phyloP scores from a whole-genome alignment of 1,284 basidiomycete species.

The Pseudozyma tsukubaensis region DNA sequence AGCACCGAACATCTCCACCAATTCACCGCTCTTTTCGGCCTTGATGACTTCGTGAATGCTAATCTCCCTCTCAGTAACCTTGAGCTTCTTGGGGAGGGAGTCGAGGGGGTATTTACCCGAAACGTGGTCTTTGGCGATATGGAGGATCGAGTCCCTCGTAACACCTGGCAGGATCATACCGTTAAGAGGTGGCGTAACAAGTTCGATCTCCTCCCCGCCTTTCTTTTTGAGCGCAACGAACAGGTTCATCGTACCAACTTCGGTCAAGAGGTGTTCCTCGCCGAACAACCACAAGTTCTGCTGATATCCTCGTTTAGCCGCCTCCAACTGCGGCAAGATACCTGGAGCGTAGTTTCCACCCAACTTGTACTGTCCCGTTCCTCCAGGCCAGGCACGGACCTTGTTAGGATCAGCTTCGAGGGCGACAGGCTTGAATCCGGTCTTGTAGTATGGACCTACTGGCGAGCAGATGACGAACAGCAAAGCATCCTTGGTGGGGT shows the following conservation, averaged over 20 bases:
- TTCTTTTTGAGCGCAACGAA: slow-evolving; percentile 84
- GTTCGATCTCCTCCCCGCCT: slow-evolving; percentile 72
- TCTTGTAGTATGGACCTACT: slow-evolving; percentile 85
- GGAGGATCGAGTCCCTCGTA: slow-evolving; percentile 85
- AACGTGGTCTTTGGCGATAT: slow-evolving; percentile 81
- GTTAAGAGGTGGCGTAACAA: slow-evolving; percentile 80
- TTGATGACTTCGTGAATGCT: slow-evolving; percentile 88
- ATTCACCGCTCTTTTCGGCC: slow-evolving; percentile 77
- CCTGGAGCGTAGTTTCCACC: slow-evolving; percentile 67
- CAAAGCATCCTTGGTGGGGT: slow-evolving; percentile 86
- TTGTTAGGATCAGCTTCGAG: slow-evolving; percentile 91
- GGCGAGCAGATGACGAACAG: slow-evolving; percentile 94
- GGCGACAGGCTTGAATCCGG: slow-evolving; percentile 94
- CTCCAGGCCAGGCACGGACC: slow-evolving; percentile 71
- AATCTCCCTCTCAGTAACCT: slow-evolving; percentile 84
- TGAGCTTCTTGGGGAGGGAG: slow-evolving; percentile 72
- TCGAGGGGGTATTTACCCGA: slow-evolving; percentile 72
- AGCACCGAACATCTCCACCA: slow-evolving; percentile 92
- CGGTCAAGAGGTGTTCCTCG: slow-evolving; percentile 68
- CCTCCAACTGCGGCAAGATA: slow-evolving; percentile 79
- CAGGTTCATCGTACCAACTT: slow-evolving; percentile 90
- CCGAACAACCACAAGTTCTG: slow-evolving; percentile 93
- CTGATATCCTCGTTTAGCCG: slow-evolving; percentile 84
- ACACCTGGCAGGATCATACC: slow-evolving; percentile 97
- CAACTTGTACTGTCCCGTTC: slow-evolving; percentile 66